Base-by-base conservation (phyloP, 768 basidiomycete species). In the Podaxis sp. region DNA sequence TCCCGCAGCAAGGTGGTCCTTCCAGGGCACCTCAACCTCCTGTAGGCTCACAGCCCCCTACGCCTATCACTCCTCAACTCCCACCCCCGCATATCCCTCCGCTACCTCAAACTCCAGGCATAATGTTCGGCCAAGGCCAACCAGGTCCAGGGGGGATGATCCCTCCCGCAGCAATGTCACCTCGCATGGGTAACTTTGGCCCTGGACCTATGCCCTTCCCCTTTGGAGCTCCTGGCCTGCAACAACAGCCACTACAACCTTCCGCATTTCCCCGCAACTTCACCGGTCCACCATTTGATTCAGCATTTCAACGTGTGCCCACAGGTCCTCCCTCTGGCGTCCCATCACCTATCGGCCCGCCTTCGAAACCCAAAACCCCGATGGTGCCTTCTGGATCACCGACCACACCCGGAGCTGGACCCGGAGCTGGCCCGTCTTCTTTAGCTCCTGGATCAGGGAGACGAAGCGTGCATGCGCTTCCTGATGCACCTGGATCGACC, bases 181-280 rank as follows among this genome's bases (percentile, higher is more conserved):
- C 89, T 4, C 84, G 85, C 38, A 71, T 80, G 27, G 80, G 81
- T 12, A 79, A 67, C 66, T 84, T 80, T 60, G 65, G 65, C 63
- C 77, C 82, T 22, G 74, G 61, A 7, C 68, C 83, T 1, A 76
- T 84, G 55, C 81, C 80, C 33, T 87, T 82, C 59, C 80, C 80
- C n/a, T 88, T 83, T 67, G 77, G 75, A 73, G 63, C 77, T 72
- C 62, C 79, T 72, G 64, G 76, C 50, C 76, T 86, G 70, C 77
- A 78, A 55, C 76, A 78, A 19, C 75, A 40, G 0, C 74, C 82
- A 12, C 79, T 87, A 5, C 82, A 79, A 2, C 82, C 85, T 6
- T 83, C 86, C 40, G 78, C 80, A 13, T 74, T 88, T 36, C 81
- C 85, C 11, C 78, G 86, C 49, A 77, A 75, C 61, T 88, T 85